Conservation (phyloP, 2,329 filamentous ascomycete species). For the Pezizomycotina sp. region DNA sequence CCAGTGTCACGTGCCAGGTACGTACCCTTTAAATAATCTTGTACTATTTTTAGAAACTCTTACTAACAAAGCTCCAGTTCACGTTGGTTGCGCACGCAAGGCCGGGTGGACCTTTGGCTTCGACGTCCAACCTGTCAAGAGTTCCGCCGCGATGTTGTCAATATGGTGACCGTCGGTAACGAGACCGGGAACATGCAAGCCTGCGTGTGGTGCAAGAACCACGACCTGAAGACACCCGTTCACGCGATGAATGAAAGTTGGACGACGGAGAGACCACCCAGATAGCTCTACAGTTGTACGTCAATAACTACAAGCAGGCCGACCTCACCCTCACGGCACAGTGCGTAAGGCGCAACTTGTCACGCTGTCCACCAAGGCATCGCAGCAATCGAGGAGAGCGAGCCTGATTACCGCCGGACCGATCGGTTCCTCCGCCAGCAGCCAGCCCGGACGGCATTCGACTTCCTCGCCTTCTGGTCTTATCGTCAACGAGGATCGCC, state of each 20-base stretch:
- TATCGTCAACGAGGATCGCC: slow-evolving; percentile 15
- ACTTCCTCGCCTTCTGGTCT: slow-evolving; percentile 13
- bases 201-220: slow-evolving; percentile 80
- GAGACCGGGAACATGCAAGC: slow-evolving; percentile 76
- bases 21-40: slow-evolving; percentile 13
- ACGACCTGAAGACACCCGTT: slow-evolving; percentile 54
- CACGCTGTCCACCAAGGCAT: slow-evolving; percentile 44
- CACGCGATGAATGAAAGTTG: slow-evolving; percentile 45
- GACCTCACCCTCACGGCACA: slow-evolving; percentile 81
- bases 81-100: slow-evolving; percentile 80
- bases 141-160: slow-evolving; percentile 65
- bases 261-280: slow-evolving; percentile 25
- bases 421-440: too few relatives aligned
- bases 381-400: slow-evolving; percentile 28
- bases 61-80: slow-evolving; percentile 39
- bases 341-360: slow-evolving; percentile 78
- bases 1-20: slow-evolving; percentile 43
- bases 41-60: neutral
- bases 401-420: slow-evolving; percentile 22
- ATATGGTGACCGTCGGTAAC: slow-evolving; percentile 60
- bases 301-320: slow-evolving; percentile 82
- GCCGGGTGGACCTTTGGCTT: slow-evolving; percentile 73
- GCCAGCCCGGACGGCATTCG: slow-evolving; percentile 25
- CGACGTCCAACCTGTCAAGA: slow-evolving; percentile 77
- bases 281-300: slow-evolving; percentile 73